These are phyloP conservation scores for Paramecium pentaurelia DNA, from an alignment of 73 alveolate genomes.

Conservation along the genomic window DNA sequence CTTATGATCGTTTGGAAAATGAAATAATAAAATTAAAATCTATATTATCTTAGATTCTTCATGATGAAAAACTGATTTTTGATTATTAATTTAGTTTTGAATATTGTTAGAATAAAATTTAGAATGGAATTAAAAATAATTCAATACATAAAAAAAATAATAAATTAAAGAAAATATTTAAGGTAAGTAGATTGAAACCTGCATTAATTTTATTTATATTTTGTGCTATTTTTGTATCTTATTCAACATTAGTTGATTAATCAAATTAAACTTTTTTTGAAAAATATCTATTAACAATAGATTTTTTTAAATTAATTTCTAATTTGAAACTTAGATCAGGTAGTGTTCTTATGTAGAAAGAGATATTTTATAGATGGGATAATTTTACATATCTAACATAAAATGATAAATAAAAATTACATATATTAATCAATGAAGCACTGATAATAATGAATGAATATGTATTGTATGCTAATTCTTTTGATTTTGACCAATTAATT, in stretches of 20 bases:
- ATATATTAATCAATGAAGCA: not conserved
- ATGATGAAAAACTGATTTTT: not conserved
- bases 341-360: not conserved
- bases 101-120: not conserved
- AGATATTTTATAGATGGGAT: not conserved
- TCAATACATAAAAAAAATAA: not conserved
- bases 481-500: not conserved
- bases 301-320: not conserved
- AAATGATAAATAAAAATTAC: not conserved
- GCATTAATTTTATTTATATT: not conserved
- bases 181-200: not conserved
- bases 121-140: not conserved
- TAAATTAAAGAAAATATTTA: not conserved
- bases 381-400: not conserved
- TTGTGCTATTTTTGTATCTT: not conserved
- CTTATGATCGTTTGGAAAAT: not conserved
- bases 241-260: not conserved
- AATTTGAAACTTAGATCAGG: not conserved
- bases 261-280: not conserved
- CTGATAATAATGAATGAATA: not conserved
- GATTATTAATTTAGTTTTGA: not conserved
- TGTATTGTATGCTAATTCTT: not conserved
- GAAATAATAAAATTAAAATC: not conserved
- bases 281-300: not conserved
- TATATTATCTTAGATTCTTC: not conserved